Evolutionary conservation across 2,329 filamentous ascomycete species (phyloP).

Genomic region (Pseudocercospora ulei): DNA sequence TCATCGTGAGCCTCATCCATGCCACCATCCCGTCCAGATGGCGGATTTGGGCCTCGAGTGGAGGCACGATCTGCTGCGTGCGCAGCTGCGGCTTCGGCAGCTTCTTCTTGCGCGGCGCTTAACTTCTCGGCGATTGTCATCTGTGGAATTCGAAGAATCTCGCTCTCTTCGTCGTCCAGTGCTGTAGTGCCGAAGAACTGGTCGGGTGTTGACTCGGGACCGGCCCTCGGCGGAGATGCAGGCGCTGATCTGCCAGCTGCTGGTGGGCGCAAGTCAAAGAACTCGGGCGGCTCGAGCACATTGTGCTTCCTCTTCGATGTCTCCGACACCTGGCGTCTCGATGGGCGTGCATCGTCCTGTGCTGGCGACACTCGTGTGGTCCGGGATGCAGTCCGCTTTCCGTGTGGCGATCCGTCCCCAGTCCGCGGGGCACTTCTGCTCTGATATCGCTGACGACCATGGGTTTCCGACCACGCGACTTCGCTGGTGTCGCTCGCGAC

Average conservation of each 20-base stretch:
- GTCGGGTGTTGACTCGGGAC: constrained; percentile 2
- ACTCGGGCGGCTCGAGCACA: constrained; percentile 32
- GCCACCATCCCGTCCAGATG: constrained; percentile 24
- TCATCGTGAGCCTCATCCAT: constrained; percentile 26
- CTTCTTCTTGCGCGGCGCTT: constrained; percentile 38
- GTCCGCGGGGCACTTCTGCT: not conserved
- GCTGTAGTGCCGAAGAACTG: constrained; percentile 22
- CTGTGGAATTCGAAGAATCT: constrained; percentile 23
- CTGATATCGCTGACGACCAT: not conserved
- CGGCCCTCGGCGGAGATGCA: constrained; percentile 12
- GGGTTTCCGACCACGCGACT: constrained; percentile 18
- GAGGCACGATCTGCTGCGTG: constrained; percentile 11
- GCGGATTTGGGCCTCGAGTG: constrained; percentile 2
- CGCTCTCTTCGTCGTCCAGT: constrained; percentile 33
- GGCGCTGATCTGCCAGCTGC: constrained; percentile 14
- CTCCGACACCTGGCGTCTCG: constrained; percentile 6
- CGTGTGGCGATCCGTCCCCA: not conserved
- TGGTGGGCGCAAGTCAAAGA: constrained; percentile 33
- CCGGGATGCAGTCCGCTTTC: constrained; percentile 8
- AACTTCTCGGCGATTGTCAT: constrained; percentile 43
- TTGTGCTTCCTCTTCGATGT: constrained; percentile 29
- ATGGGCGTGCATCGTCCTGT: not conserved
- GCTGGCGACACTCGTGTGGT: constrained; percentile 7
- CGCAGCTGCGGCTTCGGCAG: constrained; percentile 37
- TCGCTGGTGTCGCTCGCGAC: constrained; percentile 28